Evolutionary conservation across 2,329 filamentous ascomycete species (phyloP).

Genomic region (Exutisphaerella laricina): DNA sequence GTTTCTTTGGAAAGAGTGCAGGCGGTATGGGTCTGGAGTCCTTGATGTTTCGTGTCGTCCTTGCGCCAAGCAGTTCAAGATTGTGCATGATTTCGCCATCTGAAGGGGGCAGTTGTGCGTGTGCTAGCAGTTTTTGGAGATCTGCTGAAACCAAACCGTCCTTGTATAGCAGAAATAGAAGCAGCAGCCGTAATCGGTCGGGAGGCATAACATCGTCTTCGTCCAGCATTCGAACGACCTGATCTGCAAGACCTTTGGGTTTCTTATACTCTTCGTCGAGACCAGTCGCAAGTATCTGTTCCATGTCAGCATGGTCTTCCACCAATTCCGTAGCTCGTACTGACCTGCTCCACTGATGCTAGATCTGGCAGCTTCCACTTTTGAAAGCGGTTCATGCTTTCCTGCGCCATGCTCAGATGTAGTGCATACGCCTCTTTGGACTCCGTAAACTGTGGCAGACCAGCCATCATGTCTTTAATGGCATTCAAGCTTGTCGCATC

Average conservation of each 20-base stretch:
- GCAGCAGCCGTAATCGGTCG: slow-evolving; percentile 78
- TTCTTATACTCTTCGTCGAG: slow-evolving; percentile 89
- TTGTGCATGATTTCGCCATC: slow-evolving; percentile 71
- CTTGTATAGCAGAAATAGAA: slow-evolving; percentile 79
- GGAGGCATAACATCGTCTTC: slow-evolving; percentile 65
- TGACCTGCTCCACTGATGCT: slow-evolving; percentile 74
- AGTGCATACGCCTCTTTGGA: slow-evolving; percentile 93
- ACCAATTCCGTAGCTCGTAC: not conserved
- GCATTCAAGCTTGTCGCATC: slow-evolving; percentile 73
- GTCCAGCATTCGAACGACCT: slow-evolving; percentile 81
- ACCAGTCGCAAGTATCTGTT: slow-evolving; percentile 72
- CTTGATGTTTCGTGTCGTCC: slow-evolving; percentile 66
- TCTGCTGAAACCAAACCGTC: slow-evolving; percentile 81
- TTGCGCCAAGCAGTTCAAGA: slow-evolving; percentile 74
- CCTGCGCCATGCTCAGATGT: slow-evolving; percentile 93
- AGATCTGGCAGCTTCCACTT: slow-evolving; percentile 78
- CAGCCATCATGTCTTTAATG: slow-evolving; percentile 96
- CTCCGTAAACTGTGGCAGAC: slow-evolving; percentile 87
- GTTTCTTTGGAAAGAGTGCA: slow-evolving; percentile 68
- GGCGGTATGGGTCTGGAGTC: slow-evolving; percentile 62
- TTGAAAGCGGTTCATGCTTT: slow-evolving; percentile 92
- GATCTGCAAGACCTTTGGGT: slow-evolving; percentile 80
- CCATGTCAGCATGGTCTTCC: slow-evolving; percentile 7
- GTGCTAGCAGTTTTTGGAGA: slow-evolving; percentile 74
- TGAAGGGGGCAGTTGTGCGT: slow-evolving; percentile 69